Conservation (phyloP, 345 rosid genomes). For the Populus simonii region DNA sequence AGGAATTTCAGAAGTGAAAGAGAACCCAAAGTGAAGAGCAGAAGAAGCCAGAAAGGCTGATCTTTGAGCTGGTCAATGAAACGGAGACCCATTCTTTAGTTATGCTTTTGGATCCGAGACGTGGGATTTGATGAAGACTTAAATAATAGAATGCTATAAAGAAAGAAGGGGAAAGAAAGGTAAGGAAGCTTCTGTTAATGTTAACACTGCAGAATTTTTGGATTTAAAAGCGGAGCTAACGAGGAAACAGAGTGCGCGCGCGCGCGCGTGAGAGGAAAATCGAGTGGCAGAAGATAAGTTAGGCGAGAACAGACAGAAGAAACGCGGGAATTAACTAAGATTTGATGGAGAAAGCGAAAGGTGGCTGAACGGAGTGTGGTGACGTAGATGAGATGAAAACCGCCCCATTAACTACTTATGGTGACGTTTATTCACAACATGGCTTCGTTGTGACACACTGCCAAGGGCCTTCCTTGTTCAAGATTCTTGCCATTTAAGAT, state of each 20-base stretch:
- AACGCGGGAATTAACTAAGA: neutral
- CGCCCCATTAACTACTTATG: slow-evolving; percentile 41
- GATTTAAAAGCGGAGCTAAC: neutral
- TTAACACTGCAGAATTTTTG: neutral
- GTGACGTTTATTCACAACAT: neutral
- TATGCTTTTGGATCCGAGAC: slow-evolving; percentile 10
- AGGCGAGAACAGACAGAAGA: slow-evolving; percentile 4
- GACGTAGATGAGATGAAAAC: slow-evolving; percentile 71
- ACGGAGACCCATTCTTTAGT: slow-evolving; percentile 46
- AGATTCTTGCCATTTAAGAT: too few species aligned
- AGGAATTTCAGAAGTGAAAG: slow-evolving; percentile 43
- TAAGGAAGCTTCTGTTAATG: neutral
- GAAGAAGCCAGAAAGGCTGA: slow-evolving; percentile 66
- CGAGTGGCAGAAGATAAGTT: neutral
- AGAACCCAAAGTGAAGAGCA: slow-evolving; percentile 57
- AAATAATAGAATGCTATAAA: neutral
- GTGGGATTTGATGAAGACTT: slow-evolving; percentile 11
- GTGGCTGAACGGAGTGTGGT: slow-evolving; percentile 27
- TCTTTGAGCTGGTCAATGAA: slow-evolving; percentile 43
- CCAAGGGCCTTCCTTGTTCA: neutral
- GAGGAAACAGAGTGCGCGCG: neutral
- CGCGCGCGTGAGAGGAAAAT: neutral
- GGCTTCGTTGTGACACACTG: neutral
- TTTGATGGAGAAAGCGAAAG: neutral
- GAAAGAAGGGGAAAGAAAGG: neutral